Conservation (phyloP, 371 early-diverging fungal genomes). For the Mortierella sp. region DNA sequence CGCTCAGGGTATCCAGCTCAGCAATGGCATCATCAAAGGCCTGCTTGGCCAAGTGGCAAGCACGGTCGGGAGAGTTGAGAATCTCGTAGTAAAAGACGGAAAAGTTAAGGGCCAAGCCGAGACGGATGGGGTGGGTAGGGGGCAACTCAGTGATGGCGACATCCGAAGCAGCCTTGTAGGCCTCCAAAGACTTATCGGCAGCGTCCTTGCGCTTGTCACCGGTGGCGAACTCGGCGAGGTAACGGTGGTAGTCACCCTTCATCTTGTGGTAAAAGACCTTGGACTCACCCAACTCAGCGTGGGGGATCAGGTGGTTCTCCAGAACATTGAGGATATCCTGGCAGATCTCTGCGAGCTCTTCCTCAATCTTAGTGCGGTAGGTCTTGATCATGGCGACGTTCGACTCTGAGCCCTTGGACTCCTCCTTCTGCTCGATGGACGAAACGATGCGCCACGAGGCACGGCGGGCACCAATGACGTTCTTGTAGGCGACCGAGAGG, state of each 20-base stretch:
- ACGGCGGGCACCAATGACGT: conserved; percentile 99
- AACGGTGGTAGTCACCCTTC: conserved; percentile 99
- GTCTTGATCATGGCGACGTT: conserved; percentile 92
- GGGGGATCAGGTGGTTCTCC: conserved; percentile 89
- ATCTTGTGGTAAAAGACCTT: conserved; percentile 99
- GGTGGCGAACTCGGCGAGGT: conserved; percentile 97
- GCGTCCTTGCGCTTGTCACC: conserved; percentile 91
- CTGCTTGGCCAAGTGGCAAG: conserved; percentile 98
- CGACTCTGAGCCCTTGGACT: conserved; percentile 87
- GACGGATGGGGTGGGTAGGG: conserved; percentile 99
- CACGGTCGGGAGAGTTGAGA: conserved; percentile 98
- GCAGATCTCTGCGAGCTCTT: conserved; percentile 96
- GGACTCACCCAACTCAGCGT: conserved; percentile 92
- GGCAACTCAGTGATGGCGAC: conserved; percentile 96
- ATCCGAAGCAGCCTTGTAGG: conserved; percentile 97
- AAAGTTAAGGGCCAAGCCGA: conserved; percentile 99
- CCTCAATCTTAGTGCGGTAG: conserved; percentile 94
- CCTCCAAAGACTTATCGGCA: conserved; percentile 90
- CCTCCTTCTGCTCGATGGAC: conserved; percentile 98
- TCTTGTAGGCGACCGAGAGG: conserved; percentile 99
- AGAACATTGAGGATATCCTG: conserved; percentile 95
- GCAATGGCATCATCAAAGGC: conserved; percentile 99
- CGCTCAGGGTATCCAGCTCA: conserved; percentile 98
- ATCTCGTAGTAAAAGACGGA: conserved; percentile 99
- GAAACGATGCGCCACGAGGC: conserved; percentile 99